Base-by-base conservation (phyloP, 2,329 filamentous ascomycete species). In the Leptographium flavum region DNA sequence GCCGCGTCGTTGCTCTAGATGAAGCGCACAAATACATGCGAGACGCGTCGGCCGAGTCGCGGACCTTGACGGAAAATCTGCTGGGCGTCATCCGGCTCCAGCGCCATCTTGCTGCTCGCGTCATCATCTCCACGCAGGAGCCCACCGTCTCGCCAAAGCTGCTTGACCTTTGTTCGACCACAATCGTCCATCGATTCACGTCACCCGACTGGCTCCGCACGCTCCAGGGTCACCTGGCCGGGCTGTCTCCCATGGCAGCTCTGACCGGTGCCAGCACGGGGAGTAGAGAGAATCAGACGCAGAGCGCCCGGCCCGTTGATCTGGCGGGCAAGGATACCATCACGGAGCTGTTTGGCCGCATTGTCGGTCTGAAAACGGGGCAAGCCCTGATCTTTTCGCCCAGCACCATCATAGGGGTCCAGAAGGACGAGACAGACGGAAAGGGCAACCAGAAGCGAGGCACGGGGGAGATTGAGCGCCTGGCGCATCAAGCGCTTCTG, bases 1-100 rank as follows among this genome's bases (percentile, higher is more conserved):
- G 80, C 1, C 69, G 76, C 5, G 65, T 87, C 32, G 61, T 88
- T 14, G 81, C 81, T 0, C 64, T 88, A 0, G 83, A 90, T 50
- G 83, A 90, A 56, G 84, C 84, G 0, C 84, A 92, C 56, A 87
- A 87, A 62, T 86, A 79, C 56, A 77, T 86, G 70, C 73, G 69
- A 13, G 63, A 66, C 1, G 21, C 8, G 11, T 70, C 71, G 0
- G 58, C 66, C 0, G 76, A 79, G 35, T 72, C 74, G 1, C 57
- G 63, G 3, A 63, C 63, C 0, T 67, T 88, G 25, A 87, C 81
- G 0, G 67, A 81, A 6, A 67, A 68, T 0, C 64, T 88, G 0
- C 63, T 85, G 0, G 65, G 68, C 0, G 71, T 74, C 0, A 81
- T 90, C 51, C 73, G 83, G 0, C 66, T 81, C 17, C 83, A 90